These are phyloP conservation scores for Hypomontagnella submonticulosa DNA, from an alignment of 495 filamentous ascomycete species.

Conservation along the genomic window DNA sequence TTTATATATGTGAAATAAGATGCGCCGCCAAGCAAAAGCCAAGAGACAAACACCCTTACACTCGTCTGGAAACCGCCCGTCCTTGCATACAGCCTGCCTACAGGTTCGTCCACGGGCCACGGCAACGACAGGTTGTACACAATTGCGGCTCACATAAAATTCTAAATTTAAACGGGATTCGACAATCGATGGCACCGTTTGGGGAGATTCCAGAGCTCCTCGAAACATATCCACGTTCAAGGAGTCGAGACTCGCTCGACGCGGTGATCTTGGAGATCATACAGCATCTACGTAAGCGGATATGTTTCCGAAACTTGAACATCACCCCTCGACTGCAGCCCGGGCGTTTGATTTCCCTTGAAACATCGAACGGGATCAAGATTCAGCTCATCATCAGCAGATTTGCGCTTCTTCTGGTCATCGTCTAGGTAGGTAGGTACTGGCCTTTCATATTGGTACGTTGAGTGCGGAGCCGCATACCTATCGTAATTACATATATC, in stretches of 20 bases:
- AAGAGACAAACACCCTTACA: conserved; percentile 1
- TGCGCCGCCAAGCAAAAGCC: conserved; percentile 20
- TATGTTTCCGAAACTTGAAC: conserved; percentile 33
- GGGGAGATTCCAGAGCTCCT: conserved; percentile 4
- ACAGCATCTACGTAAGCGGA: conserved; percentile 33
- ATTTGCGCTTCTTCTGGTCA: not conserved
- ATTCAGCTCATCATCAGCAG: conserved; percentile 1
- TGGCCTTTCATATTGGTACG: not conserved
- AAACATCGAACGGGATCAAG: conserved; percentile 24
- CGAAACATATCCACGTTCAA: not conserved
- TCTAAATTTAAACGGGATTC: conserved; percentile 36
- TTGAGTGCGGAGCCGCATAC: not conserved
- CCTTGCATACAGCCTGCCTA: not conserved
- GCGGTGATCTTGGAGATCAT: conserved; percentile 35
- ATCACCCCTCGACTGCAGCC: conserved; percentile 10
- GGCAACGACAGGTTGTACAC: conserved; percentile 2
- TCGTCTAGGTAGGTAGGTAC: not conserved
- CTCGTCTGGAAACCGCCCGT: not conserved
- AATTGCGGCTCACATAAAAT: conserved; percentile 26
- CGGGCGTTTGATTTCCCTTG: conserved; percentile 20
- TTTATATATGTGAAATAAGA: conserved; percentile 16
- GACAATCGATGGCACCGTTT: not conserved
- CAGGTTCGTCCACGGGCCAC: conserved; percentile 9
- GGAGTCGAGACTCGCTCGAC: conserved; percentile 17
- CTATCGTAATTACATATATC: too few species aligned